Evolutionary conservation across 192 early-diverging fungal genomes (phyloP).

Genomic region (Phycomyces blakesleeanus): DNA sequence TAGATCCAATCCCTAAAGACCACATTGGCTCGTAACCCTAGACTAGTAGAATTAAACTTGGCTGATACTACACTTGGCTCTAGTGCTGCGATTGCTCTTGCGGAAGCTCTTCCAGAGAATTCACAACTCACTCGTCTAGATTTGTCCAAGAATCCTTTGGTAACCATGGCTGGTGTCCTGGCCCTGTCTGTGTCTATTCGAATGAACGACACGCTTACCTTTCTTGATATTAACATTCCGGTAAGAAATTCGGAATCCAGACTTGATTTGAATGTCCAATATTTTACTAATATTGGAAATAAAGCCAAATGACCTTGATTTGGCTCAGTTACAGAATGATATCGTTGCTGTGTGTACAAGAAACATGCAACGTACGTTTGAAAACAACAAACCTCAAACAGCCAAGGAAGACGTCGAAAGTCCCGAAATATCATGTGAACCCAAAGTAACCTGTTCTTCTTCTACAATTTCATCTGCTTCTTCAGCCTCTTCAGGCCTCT

Average conservation of each 20-base stretch:
- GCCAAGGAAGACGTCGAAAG: background rate
- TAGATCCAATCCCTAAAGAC: constrained; percentile 22
- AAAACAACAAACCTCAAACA: constrained; percentile 4
- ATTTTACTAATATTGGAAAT: background rate
- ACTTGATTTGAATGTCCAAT: constrained; percentile 6
- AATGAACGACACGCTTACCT: constrained; percentile 69
- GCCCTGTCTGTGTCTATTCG: constrained; percentile 77
- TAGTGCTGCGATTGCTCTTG: constrained; percentile 64
- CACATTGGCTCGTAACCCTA: constrained; percentile 8
- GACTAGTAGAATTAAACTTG: constrained; percentile 12
- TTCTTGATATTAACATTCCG: constrained; percentile 39
- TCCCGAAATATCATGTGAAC: background rate
- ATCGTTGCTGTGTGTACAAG: constrained; percentile 37
- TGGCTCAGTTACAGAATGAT: constrained; percentile 31
- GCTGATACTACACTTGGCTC: constrained; percentile 19
- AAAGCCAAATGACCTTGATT: constrained; percentile 29
- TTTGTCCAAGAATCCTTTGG: constrained; percentile 66
- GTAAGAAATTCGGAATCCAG: constrained; percentile 51
- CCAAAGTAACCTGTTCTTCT: background rate
- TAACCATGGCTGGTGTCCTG: constrained; percentile 78
- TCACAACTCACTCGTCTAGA: constrained; percentile 63
- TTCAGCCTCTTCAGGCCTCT: background rate
- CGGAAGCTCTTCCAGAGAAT: constrained; percentile 75
- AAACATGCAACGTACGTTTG: constrained; percentile 25
- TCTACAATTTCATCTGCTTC: background rate